Evolutionary conservation across 345 rosid genomes (phyloP).

Genomic region (Corymbia maculata): DNA sequence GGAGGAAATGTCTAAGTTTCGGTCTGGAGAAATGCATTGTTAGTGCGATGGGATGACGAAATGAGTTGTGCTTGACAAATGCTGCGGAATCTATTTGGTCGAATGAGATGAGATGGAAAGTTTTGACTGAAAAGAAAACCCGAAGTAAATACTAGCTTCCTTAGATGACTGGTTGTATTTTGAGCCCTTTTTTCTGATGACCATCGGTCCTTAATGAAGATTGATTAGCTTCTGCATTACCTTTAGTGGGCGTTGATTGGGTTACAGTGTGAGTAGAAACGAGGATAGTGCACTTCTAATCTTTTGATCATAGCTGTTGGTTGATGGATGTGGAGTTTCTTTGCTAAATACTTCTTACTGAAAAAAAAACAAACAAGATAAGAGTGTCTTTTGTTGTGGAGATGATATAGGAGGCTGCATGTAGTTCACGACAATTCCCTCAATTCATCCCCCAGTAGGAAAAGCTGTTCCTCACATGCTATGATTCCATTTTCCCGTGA

Average conservation of each 20-base stretch:
- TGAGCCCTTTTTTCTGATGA: background rate
- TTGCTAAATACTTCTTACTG: too few relatives aligned
- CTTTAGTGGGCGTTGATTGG: background rate
- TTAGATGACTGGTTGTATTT: background rate
- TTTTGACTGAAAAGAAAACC: background rate
- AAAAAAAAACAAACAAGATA: too few relatives aligned
- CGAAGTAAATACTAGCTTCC: background rate
- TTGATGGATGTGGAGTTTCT: too few relatives aligned
- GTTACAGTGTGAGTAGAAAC: too few relatives aligned
- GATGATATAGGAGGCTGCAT: too few relatives aligned
- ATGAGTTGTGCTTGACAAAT: background rate
- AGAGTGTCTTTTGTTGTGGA: too few relatives aligned
- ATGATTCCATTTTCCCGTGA: background rate
- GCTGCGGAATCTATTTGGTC: background rate
- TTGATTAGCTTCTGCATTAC: background rate
- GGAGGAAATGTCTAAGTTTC: too few relatives aligned
- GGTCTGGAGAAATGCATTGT: background rate
- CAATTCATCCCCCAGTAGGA: background rate
- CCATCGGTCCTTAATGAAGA: background rate
- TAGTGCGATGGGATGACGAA: background rate
- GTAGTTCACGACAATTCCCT: background rate
- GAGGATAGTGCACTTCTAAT: too few relatives aligned
- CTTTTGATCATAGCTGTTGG: too few relatives aligned
- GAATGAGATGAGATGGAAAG: background rate
- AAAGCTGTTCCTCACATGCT: background rate